phyloP scores from a whole-genome alignment of 2,329 filamentous ascomycete species.

The Diaporthe caulivora region DNA sequence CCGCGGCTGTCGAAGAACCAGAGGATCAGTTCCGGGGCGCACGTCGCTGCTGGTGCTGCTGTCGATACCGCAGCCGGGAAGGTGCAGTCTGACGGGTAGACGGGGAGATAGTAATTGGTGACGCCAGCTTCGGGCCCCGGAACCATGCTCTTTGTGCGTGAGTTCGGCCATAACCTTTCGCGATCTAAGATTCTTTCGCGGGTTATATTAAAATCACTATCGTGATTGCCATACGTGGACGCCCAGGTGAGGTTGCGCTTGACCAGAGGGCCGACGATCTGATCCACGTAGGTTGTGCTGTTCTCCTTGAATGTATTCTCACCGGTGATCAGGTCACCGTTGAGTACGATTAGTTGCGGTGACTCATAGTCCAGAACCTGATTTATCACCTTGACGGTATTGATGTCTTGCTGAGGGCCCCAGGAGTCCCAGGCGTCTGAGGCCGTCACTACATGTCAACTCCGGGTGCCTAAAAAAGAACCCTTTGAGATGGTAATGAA shows the following conservation, averaged over 20 bases:
- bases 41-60: neutral
- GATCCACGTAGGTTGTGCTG: conserved; percentile 62
- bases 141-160: conserved; percentile 46
- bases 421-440: conserved; percentile 56
- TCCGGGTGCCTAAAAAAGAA: neutral
- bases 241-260: conserved; percentile 63
- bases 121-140: conserved; percentile 41
- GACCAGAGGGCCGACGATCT: conserved; percentile 62
- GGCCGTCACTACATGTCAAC: neutral
- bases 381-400: conserved; percentile 56
- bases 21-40: conserved; percentile 55
- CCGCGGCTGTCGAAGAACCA: conserved; percentile 74
- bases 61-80: no score
- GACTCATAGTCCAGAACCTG: conserved; percentile 60
- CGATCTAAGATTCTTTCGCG: conserved; percentile 46
- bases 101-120: conserved; percentile 50
- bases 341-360: conserved; percentile 63
- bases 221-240: conserved; percentile 72
- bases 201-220: conserved; percentile 63
- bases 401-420: conserved; percentile 54
- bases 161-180: conserved; percentile 44
- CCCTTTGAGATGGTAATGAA: no score
- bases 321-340: conserved; percentile 69
- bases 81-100: conserved; percentile 44
- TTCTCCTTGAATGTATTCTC: conserved; percentile 63